Base-by-base conservation (phyloP, 805 yeast genomes). In the Kuraishia molischiana region DNA sequence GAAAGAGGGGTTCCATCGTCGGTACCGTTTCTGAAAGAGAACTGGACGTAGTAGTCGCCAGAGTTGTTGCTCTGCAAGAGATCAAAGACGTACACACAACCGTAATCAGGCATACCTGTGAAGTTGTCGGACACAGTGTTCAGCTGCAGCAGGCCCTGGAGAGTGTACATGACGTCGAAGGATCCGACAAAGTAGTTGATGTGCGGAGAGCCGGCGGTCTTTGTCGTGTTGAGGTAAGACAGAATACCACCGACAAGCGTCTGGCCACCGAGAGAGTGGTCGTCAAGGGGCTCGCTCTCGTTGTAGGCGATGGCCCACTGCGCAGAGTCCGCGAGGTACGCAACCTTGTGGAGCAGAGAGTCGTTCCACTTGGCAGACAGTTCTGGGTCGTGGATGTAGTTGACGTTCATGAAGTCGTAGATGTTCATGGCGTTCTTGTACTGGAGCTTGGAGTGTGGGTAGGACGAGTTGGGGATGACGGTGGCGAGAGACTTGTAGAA, bases 51-150 rank as follows among this genome's bases (percentile, higher is more conserved):
- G 46, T 49, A 47, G 41, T 53, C 50, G 24, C 45, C 45, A 19
- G 50, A 42, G 19, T 41, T 38, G 40, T 59, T 53, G 26, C 26
- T 22, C 28, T 51, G 34, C 34, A 64, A 45, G 22, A 69, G 50
- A 38, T 69, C 75, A 51, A 64, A 67, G n/a, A 66, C 71, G 31
- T 59, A 50, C 3, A 68, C 56, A 11, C 71, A 49, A 32, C 70
- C 74, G 45, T 69, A 69, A 33, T 61, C 59, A 41, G 72, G 70
- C 61, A 69, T 59, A 18, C 71, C 70, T 13, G 66, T 64, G 53
- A 68, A 69, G 37, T 58, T 48, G 38, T 51, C 59, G 24, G 58
- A 51, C n/a, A 50, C 51, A 20, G 46, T 32, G 43, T 58, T 50
- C 41, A 68, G 45, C 21, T 58, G 59, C 35, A 64, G 34, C 22